phyloP scores from a whole-genome alignment of 2,329 filamentous ascomycete species.

The Venturia aucupariae region DNA sequence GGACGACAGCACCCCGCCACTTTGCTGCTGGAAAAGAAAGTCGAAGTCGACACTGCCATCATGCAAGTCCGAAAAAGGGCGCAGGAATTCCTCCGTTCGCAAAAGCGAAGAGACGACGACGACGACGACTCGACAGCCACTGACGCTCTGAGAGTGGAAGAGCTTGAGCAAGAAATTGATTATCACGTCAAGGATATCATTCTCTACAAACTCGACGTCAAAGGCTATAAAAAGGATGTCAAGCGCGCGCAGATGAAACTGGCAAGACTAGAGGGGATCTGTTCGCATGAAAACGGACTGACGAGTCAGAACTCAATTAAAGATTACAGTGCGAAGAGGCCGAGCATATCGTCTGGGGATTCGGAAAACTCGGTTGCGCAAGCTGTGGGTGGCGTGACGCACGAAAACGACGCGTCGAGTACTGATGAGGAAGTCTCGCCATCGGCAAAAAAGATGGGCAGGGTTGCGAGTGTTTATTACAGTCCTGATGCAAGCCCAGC shows the following conservation, averaged over 20 bases:
- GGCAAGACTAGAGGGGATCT: neutral
- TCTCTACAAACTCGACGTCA: conserved; percentile 40
- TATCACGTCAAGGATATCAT: conserved; percentile 40
- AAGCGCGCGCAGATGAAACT: conserved; percentile 11
- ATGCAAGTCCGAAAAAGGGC: conserved; percentile 9
- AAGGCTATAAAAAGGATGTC: conserved; percentile 35
- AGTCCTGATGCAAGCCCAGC: neutral
- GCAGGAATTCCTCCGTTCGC: neutral
- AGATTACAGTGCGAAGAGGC: neutral
- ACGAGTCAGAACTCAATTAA: neutral
- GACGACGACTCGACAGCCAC: conserved; percentile 17
- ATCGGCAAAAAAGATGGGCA: neutral
- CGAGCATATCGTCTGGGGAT: neutral
- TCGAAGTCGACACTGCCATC: conserved; percentile 18
- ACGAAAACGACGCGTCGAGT: neutral
- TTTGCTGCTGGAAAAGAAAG: conserved; percentile 19
- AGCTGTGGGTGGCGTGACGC: neutral
- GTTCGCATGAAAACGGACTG: neutral
- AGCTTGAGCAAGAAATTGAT: conserved; percentile 31
- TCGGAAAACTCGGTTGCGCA: neutral
- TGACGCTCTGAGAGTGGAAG: conserved; percentile 15
- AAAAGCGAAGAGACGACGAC: neutral
- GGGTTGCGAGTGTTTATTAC: neutral
- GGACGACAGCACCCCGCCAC: conserved; percentile 19
- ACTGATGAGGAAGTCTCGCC: neutral